Base-by-base conservation (phyloP, 2,329 filamentous ascomycete species). In the Phialophora tarda region DNA sequence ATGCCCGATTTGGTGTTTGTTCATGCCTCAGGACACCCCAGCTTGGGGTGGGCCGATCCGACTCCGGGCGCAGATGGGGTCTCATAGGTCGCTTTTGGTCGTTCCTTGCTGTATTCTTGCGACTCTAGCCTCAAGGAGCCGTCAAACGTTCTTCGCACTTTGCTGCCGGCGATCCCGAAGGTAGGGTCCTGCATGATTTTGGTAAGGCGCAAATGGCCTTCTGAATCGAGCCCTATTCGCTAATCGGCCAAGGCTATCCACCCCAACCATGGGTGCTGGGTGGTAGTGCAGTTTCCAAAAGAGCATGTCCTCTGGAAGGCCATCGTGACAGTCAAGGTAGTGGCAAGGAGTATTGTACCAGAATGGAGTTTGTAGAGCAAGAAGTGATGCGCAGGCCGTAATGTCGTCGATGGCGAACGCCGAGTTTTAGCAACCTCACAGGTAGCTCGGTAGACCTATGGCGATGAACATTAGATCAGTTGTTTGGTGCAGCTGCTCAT, bases 191-290 rank as follows among this genome's bases (percentile, higher is more conserved):
- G 57, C 57, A 50, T 34, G 41, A 23, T 51, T 26, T 26, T 59
- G 57, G 44, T 59, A 23, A 34, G 23, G 10, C 50, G 57, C 57
- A 59, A 59, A 50, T 50, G 41, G 26, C 57, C 34, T 48, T 23
- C 51, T 34, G 26, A 24, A 28, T 59, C 26, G 48, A 44, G 57
- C 26, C 47, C 7, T 12, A 11, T 50, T 59, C 47, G 28, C 11
- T 34, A 28, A 23, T 21, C 41, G 24, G 47, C 23, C 44, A 59
- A 48, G 41, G 28, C 80, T 80, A 69, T 30, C 32, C 32, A 23
- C 10, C 26, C 14, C 28, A 30, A 21, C 21, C 28, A n/a, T 44
- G 38, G 38, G 14, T 12, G 14, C 23, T 30, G 30, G 44, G 2
- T 59, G 44, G 2, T 59, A 17, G 38, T 44, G 44, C 57, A 48